Evolutionary conservation across 2,329 filamentous ascomycete genomes (phyloP).

Genomic region (Zymoseptoria tritici): DNA sequence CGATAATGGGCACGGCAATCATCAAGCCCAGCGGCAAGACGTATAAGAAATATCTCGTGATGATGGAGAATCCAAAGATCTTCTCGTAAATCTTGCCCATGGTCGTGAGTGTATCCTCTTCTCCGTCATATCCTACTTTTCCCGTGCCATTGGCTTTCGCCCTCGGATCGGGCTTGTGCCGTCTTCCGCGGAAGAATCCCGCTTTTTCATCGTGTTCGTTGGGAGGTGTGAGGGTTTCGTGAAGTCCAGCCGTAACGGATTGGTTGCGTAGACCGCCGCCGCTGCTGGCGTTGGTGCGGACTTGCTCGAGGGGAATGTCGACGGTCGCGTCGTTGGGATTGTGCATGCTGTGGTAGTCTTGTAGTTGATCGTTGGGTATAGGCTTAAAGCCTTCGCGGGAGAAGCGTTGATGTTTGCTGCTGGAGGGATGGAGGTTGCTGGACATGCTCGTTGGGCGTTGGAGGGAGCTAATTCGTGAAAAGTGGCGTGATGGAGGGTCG

Average conservation of each 20-base stretch:
- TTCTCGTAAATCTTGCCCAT: constrained; percentile 56
- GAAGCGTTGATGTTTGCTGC: constrained; percentile 19
- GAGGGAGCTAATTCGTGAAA: background rate
- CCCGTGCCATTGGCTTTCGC: constrained; percentile 11
- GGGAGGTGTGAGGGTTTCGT: constrained; percentile 28
- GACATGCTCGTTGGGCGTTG: constrained; percentile 10
- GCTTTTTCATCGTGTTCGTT: constrained; percentile 28
- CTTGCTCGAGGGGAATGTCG: constrained; percentile 54
- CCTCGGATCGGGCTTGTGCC: constrained; percentile 29
- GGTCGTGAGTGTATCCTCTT: constrained; percentile 50
- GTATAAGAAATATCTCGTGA: constrained; percentile 58
- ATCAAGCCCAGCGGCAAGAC: constrained; percentile 50
- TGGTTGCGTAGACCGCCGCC: constrained; percentile 36
- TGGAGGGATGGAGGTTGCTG: constrained; percentile 11
- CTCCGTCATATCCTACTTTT: constrained; percentile 33
- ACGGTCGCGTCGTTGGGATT: constrained; percentile 46
- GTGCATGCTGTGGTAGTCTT: constrained; percentile 8
- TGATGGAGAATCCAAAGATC: constrained; percentile 54
- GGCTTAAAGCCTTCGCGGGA: constrained; percentile 25
- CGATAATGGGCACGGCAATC: constrained; percentile 57
- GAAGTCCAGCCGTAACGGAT: constrained; percentile 28
- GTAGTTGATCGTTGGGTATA: constrained; percentile 15
- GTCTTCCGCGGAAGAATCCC: constrained; percentile 31
- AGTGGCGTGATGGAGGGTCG: background rate
- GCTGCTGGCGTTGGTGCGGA: constrained; percentile 41